Base-by-base conservation (phyloP, 1,139 yeast species). In the Magnusiomyces tetraspermus region DNA sequence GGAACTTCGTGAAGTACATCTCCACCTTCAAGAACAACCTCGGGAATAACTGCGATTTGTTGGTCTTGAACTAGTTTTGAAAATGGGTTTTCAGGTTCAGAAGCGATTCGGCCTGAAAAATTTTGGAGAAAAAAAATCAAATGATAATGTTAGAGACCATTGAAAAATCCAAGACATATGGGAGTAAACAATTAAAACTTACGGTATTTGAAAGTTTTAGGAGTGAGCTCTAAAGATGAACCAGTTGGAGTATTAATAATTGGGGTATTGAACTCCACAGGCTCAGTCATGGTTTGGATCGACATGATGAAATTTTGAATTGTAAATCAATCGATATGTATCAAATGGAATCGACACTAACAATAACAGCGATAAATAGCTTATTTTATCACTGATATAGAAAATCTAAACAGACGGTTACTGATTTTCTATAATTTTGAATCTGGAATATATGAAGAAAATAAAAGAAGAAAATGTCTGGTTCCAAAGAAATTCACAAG, bases 1-100 rank as follows among this genome's bases (percentile, higher is more conserved):
- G 97, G 97, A 48, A 89, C 88, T 44, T 86, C 74, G 51, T 65
- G 67, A 38, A 92, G 71, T 1, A 76, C 71, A 56, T 86, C 92
- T 3, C 96, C 97, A 53, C 95, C 85, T 65, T 92, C 98, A 47
- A 92, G 74, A 28, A 72, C 73, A 61, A 81, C 80, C 57, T 77
- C 76, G 0, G 97, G 96, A n/a, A 92, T 74, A 55, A 85, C 82
- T 30, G 86, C 87, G 31, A 88, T 81, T 36, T 79, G 77, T 70
- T 92, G 98, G 49, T 83, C 85, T n/a, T 79, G 76, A 17, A 92
- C 96, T 52, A 90, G 71, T 36, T 72, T 72, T 3, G 85, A 76
- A 61, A 79, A 88, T n/a, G 88, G 83, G 64, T 92, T 92, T 51
- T 76, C 74, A 59, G 81, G 70, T 71, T 82, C 70, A 3, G 64